These are phyloP conservation scores for Aureobasidium sp. DNA, from an alignment of 2,329 filamentous ascomycete species.

Conservation along the genomic window DNA sequence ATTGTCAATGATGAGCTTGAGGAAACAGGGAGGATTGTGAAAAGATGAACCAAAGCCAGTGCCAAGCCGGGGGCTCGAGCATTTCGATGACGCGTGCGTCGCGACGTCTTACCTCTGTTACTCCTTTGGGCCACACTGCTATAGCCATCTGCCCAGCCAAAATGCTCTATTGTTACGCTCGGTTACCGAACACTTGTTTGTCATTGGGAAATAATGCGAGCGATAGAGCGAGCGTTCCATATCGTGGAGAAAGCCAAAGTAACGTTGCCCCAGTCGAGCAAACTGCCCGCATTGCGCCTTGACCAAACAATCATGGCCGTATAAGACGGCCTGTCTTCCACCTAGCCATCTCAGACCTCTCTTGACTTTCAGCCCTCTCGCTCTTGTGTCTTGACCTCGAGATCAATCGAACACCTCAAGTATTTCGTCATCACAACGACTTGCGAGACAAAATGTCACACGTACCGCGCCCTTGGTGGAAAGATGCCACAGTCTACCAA, in stretches of 20 bases:
- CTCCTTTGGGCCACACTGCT: background rate
- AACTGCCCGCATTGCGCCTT: background rate
- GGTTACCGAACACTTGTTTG: background rate
- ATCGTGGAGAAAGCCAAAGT: background rate
- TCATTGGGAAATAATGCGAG: background rate
- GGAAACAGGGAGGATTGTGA: background rate
- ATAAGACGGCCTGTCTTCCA: background rate
- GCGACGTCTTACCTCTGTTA: background rate
- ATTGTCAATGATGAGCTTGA: background rate
- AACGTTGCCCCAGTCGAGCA: background rate
- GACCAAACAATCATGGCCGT: background rate
- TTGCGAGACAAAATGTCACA: background rate
- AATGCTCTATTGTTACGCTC: background rate
- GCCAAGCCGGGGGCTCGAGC: background rate
- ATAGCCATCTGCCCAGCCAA: background rate
- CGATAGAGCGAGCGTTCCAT: background rate
- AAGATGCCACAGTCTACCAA: conserved; percentile 40
- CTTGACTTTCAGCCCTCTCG: background rate
- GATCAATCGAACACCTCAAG: too few relatives aligned
- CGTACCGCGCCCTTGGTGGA: conserved; percentile 34
- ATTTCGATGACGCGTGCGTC: background rate
- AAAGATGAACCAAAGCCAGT: background rate
- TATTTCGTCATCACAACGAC: background rate
- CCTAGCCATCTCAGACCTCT: background rate
- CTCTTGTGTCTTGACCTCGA: background rate